phyloP scores from a whole-genome alignment of 768 basidiomycete species.

The Rhodocollybia butyracea region DNA sequence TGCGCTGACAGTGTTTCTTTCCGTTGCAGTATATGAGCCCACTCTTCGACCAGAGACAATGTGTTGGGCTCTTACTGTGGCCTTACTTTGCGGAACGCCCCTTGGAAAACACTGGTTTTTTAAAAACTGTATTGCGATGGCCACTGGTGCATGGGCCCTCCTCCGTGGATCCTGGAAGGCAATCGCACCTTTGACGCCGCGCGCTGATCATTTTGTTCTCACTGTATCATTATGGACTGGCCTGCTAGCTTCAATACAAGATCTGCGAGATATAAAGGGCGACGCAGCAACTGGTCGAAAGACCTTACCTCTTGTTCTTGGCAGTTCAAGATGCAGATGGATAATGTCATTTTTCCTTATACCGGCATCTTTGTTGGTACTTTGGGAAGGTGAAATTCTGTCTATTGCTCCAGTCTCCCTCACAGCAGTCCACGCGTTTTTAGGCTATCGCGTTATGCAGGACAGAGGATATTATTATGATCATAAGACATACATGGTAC shows the following conservation, averaged over 20 bases:
- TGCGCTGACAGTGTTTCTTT: slow-evolving; percentile 6
- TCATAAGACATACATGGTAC: slow-evolving; percentile 20
- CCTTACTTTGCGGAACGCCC: slow-evolving; percentile 12
- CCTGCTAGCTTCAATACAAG: too few species aligned
- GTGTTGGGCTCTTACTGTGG: slow-evolving; percentile 12
- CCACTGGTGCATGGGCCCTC: slow-evolving; percentile 14
- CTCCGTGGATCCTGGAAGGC: slow-evolving; percentile 11
- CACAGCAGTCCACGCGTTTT: not conserved
- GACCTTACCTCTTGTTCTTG: slow-evolving; percentile 13
- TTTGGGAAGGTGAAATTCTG: too few species aligned
- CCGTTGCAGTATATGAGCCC: slow-evolving; percentile 4
- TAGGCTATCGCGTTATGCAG: slow-evolving; percentile 13
- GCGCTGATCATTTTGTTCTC: too few species aligned
- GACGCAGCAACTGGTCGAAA: slow-evolving; percentile 12
- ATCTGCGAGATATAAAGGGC: slow-evolving; percentile 14
- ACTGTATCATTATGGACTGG: too few species aligned
- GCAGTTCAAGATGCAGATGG: slow-evolving; percentile 7
- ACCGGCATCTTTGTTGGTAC: too few species aligned
- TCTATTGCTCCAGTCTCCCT: slow-evolving; percentile 3
- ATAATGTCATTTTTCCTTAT: too few species aligned
- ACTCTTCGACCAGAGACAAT: slow-evolving; percentile 7
- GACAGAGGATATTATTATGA: not conserved
- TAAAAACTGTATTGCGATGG: slow-evolving; percentile 14
- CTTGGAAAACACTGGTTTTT: slow-evolving; percentile 16
- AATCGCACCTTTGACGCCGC: too few species aligned